These are phyloP conservation scores for Tetrapisispora pingtungensis DNA, from an alignment of 805 yeast species.

Conservation along the genomic window DNA sequence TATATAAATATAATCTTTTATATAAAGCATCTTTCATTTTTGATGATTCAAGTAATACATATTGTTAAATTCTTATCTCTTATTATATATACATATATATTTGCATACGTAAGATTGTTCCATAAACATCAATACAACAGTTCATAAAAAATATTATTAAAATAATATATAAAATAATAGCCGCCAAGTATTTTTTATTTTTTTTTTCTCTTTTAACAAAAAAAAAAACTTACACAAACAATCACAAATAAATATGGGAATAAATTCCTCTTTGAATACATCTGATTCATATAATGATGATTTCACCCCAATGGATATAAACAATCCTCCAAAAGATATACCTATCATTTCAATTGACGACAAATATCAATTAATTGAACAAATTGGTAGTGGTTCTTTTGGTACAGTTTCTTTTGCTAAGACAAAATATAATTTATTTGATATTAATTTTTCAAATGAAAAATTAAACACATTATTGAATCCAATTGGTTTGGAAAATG, in stretches of 20 bases:
- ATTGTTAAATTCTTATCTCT: no score
- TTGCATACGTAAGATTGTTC: no score
- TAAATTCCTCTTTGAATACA: neutral
- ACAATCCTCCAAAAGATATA: constrained; percentile 32
- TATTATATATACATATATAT: no score
- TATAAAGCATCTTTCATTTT: no score
- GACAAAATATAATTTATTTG: constrained; percentile 16
- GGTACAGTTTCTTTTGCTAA: constrained; percentile 63
- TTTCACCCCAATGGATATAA: constrained; percentile 30
- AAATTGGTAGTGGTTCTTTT: constrained; percentile 66
- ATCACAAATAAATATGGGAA: neutral
- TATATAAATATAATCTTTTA: no score
- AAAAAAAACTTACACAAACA: no score
- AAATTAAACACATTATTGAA: constrained; percentile 39
- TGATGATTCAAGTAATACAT: no score
- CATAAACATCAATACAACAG: no score
- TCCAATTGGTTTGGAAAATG: constrained; percentile 17
- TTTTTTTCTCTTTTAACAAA: no score
- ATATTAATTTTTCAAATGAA: constrained; percentile 1
- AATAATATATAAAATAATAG: no score
- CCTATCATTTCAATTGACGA: constrained; percentile 36
- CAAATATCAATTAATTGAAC: constrained; percentile 41
- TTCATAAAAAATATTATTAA: no score
- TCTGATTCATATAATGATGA: neutral
- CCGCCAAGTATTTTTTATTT: neutral